Percentiles rank a stretch among this genome's conserved stretches.
These are phyloP conservation scores for Dissophora ornata DNA, from an alignment of 192 early-diverging fungal genomes.

Conservation along the genomic window DNA sequence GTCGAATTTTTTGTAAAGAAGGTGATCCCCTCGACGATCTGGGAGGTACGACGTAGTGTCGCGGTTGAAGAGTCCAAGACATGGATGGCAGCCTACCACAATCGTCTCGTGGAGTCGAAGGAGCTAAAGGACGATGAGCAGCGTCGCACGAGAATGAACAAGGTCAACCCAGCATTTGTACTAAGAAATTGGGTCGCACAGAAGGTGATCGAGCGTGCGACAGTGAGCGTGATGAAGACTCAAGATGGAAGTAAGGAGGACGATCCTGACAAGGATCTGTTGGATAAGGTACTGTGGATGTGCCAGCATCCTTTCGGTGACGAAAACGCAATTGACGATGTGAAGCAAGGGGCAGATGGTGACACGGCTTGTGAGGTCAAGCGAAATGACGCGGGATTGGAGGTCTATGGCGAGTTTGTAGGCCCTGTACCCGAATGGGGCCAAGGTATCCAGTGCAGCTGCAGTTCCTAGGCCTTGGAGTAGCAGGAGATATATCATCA, in stretches of 20 bases:
- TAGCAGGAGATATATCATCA: no score
- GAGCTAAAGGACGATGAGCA: conserved; percentile 21
- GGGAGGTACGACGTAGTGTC: conserved; percentile 37
- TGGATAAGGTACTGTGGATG: conserved; percentile 61
- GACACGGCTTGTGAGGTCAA: conserved; percentile 53
- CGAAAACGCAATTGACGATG: conserved; percentile 18
- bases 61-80: conserved; percentile 48
- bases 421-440: conserved; percentile 71
- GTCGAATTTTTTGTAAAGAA: conserved; percentile 35
- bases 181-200: conserved; percentile 85
- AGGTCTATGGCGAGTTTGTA: conserved; percentile 57
- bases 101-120: conserved; percentile 60
- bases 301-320: conserved; percentile 69
- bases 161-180: conserved; percentile 79
- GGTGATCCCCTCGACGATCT: conserved; percentile 26
- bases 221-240: conserved; percentile 51
- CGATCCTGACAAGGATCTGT: conserved; percentile 41
- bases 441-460: conserved; percentile 74
- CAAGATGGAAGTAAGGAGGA: conserved; percentile 42
- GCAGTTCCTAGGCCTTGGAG: conserved; percentile 77
- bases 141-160: conserved; percentile 69
- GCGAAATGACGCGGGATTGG: conserved; percentile 35
- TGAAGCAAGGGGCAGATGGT: conserved; percentile 33
- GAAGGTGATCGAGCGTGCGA: conserved; percentile 68
- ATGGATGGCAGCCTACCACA: conserved; percentile 72